These are phyloP conservation scores for Coleophoma crateriformis DNA, from an alignment of 2,329 filamentous ascomycete genomes.

Conservation along the genomic window DNA sequence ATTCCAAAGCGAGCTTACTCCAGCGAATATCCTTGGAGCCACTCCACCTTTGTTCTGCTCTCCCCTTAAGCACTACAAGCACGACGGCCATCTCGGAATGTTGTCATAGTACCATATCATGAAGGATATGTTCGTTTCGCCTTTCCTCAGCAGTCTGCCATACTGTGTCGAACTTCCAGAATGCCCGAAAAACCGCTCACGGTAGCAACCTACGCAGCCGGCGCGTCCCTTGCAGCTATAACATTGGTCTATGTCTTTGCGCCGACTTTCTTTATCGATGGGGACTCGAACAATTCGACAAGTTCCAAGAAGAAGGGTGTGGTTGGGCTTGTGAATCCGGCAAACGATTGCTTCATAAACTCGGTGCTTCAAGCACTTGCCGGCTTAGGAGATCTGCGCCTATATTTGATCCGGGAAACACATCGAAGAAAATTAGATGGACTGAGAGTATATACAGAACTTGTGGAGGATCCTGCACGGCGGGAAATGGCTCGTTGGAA, in stretches of 20 bases:
- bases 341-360: slow-evolving; percentile 97
- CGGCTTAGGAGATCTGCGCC: slow-evolving; percentile 78
- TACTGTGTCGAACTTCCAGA: neutral
- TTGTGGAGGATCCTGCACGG: slow-evolving; percentile 44
- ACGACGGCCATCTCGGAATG: neutral
- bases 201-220: slow-evolving; percentile 88
- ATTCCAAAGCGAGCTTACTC: neutral
- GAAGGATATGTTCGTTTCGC: neutral
- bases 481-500: slow-evolving; percentile 51
- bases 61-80: neutral
- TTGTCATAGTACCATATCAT: neutral
- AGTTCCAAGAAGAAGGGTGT: slow-evolving; percentile 70
- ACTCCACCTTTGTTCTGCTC: slow-evolving; percentile 1
- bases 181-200: slow-evolving; percentile 83
- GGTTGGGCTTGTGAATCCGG: slow-evolving; percentile 82
- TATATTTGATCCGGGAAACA: slow-evolving; percentile 89
- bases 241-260: slow-evolving; percentile 96
- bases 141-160: neutral
- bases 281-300: slow-evolving; percentile 55
- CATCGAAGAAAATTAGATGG: slow-evolving; percentile 80
- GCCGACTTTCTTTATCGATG: slow-evolving; percentile 93
- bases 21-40: neutral
- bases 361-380: slow-evolving; percentile 91
- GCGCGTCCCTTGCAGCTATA: slow-evolving; percentile 89
- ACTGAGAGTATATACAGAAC: slow-evolving; percentile 64